phyloP scores from a whole-genome alignment of 1,284 basidiomycete genomes.

The Trichosporon ovoides region DNA sequence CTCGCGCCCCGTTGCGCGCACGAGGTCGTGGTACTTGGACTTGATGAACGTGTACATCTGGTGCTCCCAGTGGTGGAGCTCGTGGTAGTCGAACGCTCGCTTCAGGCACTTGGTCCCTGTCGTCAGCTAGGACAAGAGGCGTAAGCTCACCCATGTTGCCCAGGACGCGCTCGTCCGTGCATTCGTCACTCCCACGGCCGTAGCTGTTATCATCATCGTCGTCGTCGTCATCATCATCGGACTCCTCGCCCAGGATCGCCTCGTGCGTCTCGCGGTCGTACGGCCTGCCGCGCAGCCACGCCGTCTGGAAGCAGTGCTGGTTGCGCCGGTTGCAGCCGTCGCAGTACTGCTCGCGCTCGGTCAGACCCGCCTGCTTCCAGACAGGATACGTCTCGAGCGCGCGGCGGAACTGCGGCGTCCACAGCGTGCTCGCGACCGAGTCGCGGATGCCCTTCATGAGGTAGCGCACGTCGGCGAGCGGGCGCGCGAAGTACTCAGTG shows the following conservation, averaged over 20 bases:
- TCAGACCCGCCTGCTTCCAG: background rate
- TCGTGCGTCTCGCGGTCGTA: constrained; percentile 10
- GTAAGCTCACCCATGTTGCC: background rate
- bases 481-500: constrained; percentile 27
- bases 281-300: background rate
- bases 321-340: constrained; percentile 12
- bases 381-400: constrained; percentile 61
- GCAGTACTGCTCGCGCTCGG: constrained; percentile 6
- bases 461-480: background rate
- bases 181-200: too few relatives aligned
- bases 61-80: constrained; percentile 47
- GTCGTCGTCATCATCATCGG: background rate
- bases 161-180: background rate
- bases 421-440: constrained; percentile 48
- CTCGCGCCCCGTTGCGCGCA: constrained; percentile 21
- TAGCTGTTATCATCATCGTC: background rate
- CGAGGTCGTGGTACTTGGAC: constrained; percentile 29
- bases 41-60: constrained; percentile 27
- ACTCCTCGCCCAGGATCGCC: background rate
- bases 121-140: background rate
- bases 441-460: constrained; percentile 1
- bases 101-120: constrained; percentile 4
- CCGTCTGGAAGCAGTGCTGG: background rate
- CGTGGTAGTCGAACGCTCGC: constrained; percentile 9
- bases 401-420: constrained; percentile 64